Conservation (phyloP, 1,139 yeast genomes). For the Blastobotrys ciferrii region DNA sequence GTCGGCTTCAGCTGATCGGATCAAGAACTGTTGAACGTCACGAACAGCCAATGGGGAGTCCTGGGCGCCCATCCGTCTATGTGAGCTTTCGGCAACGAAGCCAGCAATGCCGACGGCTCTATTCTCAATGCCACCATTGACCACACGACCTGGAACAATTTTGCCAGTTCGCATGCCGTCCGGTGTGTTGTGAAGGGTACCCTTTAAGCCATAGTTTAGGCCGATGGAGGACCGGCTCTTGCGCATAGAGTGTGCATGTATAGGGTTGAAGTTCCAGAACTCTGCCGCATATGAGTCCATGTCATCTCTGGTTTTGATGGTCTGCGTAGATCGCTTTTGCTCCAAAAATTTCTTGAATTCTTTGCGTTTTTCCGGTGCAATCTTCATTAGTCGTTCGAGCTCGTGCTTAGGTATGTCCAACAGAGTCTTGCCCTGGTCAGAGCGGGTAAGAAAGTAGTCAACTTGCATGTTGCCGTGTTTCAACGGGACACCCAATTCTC, state of each 20-base stretch:
- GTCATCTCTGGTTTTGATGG: slow-evolving; percentile 3
- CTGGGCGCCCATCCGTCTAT: neutral
- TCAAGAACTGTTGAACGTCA: slow-evolving; percentile 4
- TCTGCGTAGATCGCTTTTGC: neutral
- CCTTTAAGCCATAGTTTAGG: slow-evolving; percentile 56
- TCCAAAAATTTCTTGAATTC: slow-evolving; percentile 3
- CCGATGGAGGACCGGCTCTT: slow-evolving; percentile 28
- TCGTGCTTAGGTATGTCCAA: slow-evolving; percentile 2
- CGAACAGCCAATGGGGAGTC: slow-evolving; percentile 3
- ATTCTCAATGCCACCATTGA: slow-evolving; percentile 35
- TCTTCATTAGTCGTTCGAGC: slow-evolving; percentile 4
- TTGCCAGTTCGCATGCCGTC: slow-evolving; percentile 62
- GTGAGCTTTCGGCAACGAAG: slow-evolving; percentile 41
- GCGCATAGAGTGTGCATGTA: slow-evolving; percentile 3
- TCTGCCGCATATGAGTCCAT: slow-evolving; percentile 3
- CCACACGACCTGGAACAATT: slow-evolving; percentile 69
- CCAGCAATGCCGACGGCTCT: slow-evolving; percentile 68
- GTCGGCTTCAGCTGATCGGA: slow-evolving; percentile 9
- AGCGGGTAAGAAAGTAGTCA: slow-evolving; percentile 4
- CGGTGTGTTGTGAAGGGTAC: slow-evolving; percentile 71
- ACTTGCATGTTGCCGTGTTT: slow-evolving; percentile 23
- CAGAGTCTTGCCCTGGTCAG: slow-evolving; percentile 2
- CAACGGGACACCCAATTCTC: slow-evolving; percentile 49
- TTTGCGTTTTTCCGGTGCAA: slow-evolving; percentile 4
- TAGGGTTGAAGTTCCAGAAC: slow-evolving; percentile 6